These are phyloP conservation scores for Wickerhamiella lipophila DNA, from an alignment of 805 yeast genomes.

Conservation along the genomic window DNA sequence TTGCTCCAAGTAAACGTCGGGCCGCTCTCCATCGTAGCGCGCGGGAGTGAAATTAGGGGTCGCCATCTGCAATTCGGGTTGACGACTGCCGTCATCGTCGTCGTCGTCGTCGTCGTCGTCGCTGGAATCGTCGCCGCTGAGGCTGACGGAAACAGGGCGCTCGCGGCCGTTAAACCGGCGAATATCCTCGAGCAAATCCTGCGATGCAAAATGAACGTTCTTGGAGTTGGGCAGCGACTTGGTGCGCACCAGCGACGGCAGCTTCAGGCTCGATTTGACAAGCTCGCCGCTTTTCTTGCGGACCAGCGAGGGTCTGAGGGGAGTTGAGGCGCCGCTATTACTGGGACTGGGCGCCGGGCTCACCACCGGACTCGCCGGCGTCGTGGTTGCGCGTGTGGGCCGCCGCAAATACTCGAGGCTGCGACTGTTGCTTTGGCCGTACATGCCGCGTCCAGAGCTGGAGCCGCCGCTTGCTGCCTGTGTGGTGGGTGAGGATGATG, in stretches of 20 bases:
- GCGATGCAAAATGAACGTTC: constrained; percentile 69
- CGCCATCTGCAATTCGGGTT: constrained; percentile 25
- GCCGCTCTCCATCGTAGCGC: constrained; percentile 14
- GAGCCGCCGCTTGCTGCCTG: neutral
- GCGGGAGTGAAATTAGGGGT: constrained; percentile 26
- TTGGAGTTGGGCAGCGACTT: constrained; percentile 31
- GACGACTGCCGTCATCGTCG: constrained; percentile 21
- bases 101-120: constrained; percentile 26
- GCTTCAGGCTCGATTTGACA: constrained; percentile 59
- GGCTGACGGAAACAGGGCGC: constrained; percentile 60
- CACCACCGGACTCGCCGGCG: constrained; percentile 3
- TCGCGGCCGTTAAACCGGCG: constrained; percentile 61
- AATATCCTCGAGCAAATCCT: constrained; percentile 36
- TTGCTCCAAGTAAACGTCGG: constrained; percentile 51
- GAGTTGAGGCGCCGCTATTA: neutral
- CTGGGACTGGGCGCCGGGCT: neutral
- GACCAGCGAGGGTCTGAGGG: constrained; percentile 33
- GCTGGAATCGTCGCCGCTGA: constrained; percentile 41
- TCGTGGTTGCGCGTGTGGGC: constrained; percentile 6
- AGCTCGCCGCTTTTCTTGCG: constrained; percentile 85
- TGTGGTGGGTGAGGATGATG: neutral
- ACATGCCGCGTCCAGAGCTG: neutral
- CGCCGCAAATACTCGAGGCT: constrained; percentile 10
- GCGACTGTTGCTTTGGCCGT: constrained; percentile 7
- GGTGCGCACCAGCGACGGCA: constrained; percentile 29